Conservation (phyloP, 2,329 filamentous ascomycete genomes). For the Penicillium brevicompactum region DNA sequence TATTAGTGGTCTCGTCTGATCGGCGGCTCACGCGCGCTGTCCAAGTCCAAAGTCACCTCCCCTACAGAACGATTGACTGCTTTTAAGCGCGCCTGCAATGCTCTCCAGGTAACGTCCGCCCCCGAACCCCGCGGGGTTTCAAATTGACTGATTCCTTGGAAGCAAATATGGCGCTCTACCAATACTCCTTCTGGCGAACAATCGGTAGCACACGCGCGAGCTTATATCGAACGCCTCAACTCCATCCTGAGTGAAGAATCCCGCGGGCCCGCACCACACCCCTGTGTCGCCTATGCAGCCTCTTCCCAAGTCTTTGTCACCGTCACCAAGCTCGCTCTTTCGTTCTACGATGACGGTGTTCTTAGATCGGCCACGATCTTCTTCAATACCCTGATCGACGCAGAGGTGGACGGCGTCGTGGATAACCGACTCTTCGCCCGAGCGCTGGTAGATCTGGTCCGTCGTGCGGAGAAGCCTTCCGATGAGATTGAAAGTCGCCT, state of each 20-base stretch:
- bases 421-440: conserved; percentile 83
- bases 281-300: conserved; percentile 85
- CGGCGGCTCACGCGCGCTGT: conserved; percentile 54
- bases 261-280: conserved; percentile 82
- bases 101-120: conserved; percentile 52
- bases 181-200: conserved; percentile 55
- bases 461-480: conserved; percentile 67
- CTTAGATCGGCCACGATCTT: conserved; percentile 82
- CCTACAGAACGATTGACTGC: conserved; percentile 62
- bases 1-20: conserved; percentile 63
- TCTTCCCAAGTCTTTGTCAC: conserved; percentile 86
- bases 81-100: conserved; percentile 64
- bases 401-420: conserved; percentile 92
- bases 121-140: too few relatives aligned
- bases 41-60: conserved; percentile 55
- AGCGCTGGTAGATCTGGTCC: conserved; percentile 82
- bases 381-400: conserved; percentile 91
- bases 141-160: conserved; percentile 10
- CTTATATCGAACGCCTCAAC: conserved; percentile 59
- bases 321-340: conserved; percentile 84
- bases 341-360: conserved; percentile 81
- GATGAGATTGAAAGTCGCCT: conserved; percentile 84
- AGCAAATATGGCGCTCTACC: conserved; percentile 64
- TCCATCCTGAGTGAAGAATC: conserved; percentile 84
- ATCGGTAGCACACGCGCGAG: conserved; percentile 53